Conservation (phyloP, 106 monocot genomes). For the Apostasia shenzhenica region DNA sequence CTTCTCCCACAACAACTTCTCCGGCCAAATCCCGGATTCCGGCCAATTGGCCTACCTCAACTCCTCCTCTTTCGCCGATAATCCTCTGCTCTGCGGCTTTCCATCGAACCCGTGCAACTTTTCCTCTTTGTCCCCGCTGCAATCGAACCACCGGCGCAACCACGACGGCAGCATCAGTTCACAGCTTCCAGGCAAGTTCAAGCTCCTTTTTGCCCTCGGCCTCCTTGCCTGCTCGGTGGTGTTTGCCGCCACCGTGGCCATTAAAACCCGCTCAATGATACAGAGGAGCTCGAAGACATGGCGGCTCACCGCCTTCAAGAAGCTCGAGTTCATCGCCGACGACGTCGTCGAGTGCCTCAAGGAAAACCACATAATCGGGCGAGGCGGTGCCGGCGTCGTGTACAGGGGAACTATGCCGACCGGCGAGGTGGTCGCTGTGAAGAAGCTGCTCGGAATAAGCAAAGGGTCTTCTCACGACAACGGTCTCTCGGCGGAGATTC, state of each 20-base stretch:
- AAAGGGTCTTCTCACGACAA: conserved; percentile 34
- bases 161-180: not conserved
- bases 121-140: conserved; percentile 7
- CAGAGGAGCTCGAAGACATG: conserved; percentile 34
- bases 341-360: conserved; percentile 64
- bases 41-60: conserved; percentile 49
- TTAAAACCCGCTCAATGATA: conserved; percentile 35
- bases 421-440: conserved; percentile 40
- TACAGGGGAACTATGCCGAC: conserved; percentile 40
- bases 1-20: conserved; percentile 23
- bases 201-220: conserved; percentile 32
- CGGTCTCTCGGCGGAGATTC: conserved; percentile 47
- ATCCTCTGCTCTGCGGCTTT: conserved; percentile 33
- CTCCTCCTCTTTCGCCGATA: conserved; percentile 24
- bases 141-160: not conserved
- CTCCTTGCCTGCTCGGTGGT: conserved; percentile 30
- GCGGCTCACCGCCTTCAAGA: conserved; percentile 75
- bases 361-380: conserved; percentile 45
- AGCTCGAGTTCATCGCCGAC: conserved; percentile 41
- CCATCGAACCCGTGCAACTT: conserved; percentile 35
- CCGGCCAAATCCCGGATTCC: conserved; percentile 28
- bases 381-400: conserved; percentile 46
- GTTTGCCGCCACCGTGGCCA: conserved; percentile 26
- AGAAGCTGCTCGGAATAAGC: conserved; percentile 24
- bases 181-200: conserved; percentile 24